phyloP scores from a whole-genome alignment of 805 yeast species.

The Zygosaccharomyces pseudorouxii region DNA sequence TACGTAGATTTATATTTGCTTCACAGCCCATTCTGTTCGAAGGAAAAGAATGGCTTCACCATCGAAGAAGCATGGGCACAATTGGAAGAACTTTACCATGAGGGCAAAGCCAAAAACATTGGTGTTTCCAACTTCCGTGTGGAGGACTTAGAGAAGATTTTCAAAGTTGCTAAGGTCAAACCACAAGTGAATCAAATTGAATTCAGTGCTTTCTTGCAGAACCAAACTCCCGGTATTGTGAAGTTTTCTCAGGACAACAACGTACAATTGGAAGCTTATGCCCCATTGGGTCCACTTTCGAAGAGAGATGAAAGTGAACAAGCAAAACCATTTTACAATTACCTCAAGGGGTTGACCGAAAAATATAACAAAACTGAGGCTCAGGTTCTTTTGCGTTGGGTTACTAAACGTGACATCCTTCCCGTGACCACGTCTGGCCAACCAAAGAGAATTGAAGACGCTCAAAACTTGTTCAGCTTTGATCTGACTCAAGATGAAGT shows the following conservation, averaged over 20 bases:
- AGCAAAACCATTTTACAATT: slow-evolving; percentile 36
- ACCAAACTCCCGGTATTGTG: slow-evolving; percentile 55
- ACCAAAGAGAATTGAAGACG: slow-evolving; percentile 51
- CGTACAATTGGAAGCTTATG: slow-evolving; percentile 59
- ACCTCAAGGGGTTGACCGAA: slow-evolving; percentile 41
- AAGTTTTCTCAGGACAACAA: slow-evolving; percentile 46
- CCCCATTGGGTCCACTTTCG: slow-evolving; percentile 61
- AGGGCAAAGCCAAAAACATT: slow-evolving; percentile 52
- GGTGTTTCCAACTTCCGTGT: slow-evolving; percentile 59
- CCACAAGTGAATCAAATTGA: slow-evolving; percentile 65
- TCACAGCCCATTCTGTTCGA: slow-evolving; percentile 42
- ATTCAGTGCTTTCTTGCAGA: slow-evolving; percentile 61
- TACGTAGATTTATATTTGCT: slow-evolving; percentile 51
- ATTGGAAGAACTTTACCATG: slow-evolving; percentile 45
- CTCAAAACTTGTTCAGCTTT: slow-evolving; percentile 53
- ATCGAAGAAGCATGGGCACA: slow-evolving; percentile 50
- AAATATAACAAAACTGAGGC: slow-evolving; percentile 59
- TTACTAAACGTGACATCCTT: slow-evolving; percentile 54
- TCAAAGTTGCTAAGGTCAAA: slow-evolving; percentile 36
- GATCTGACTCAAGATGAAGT: slow-evolving; percentile 50
- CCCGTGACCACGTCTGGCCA: slow-evolving; percentile 74
- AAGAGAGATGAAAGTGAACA: slow-evolving; percentile 37
- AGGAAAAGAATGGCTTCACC: slow-evolving; percentile 37
- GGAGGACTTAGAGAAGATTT: slow-evolving; percentile 42
- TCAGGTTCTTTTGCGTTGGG: slow-evolving; percentile 69